Conservation (phyloP, 108 stramenopile genomes). For the Pseudonitzschia multiseries region DNA sequence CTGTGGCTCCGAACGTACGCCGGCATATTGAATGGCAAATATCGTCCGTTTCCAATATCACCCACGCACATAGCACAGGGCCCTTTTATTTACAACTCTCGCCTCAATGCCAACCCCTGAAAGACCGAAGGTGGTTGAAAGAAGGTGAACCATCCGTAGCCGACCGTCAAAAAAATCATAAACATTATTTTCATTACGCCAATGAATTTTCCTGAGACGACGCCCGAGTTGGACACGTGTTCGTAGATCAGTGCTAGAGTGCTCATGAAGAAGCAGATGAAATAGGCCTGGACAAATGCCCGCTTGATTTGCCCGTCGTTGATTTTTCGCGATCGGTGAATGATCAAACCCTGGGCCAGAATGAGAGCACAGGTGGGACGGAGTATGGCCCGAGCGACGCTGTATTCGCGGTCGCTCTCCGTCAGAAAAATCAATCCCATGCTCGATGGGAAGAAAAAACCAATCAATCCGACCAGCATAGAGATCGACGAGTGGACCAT, state of each 20-base stretch:
- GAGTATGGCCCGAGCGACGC: constrained; percentile 42
- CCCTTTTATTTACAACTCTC: not conserved
- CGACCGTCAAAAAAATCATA: constrained; percentile 52
- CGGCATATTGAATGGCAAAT: no score
- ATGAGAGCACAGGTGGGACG: constrained; percentile 48
- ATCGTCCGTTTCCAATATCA: no score
- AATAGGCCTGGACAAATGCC: constrained; percentile 54
- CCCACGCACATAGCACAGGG: no score
- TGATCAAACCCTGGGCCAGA: constrained; percentile 58
- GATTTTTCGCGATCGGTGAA: constrained; percentile 48
- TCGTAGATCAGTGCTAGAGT: constrained; percentile 44
- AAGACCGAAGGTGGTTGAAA: constrained; percentile 58
- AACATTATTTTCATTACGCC: constrained; percentile 47
- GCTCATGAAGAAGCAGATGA: constrained; percentile 49
- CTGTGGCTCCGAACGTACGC: no score
- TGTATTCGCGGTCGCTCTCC: constrained; percentile 46
- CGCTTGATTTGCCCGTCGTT: constrained; percentile 64
- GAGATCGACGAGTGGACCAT: constrained; percentile 43
- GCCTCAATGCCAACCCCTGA: constrained; percentile 12
- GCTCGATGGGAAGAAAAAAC: constrained; percentile 36
- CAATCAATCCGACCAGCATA: constrained; percentile 41
- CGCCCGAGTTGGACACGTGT: constrained; percentile 49
- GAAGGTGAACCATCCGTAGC: constrained; percentile 64
- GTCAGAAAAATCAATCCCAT: constrained; percentile 45
- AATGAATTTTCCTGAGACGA: constrained; percentile 53